Conservation (phyloP, 202 grass and related monocot species). For the Miscanthus sacchariflorus region DNA sequence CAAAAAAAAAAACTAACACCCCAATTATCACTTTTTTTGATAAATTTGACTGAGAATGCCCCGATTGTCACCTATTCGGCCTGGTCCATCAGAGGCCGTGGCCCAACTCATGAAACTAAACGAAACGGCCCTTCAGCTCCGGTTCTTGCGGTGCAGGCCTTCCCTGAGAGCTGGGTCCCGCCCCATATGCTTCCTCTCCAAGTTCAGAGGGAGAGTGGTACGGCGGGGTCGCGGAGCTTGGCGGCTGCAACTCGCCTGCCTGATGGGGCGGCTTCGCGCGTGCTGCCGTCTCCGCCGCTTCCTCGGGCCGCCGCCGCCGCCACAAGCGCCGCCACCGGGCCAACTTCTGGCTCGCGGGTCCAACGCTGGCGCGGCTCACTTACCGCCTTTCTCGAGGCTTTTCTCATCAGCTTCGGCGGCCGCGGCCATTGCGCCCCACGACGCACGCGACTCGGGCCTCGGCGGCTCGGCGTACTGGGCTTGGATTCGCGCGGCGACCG, state of each 20-base stretch:
- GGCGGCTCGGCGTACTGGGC: slow-evolving; percentile 57
- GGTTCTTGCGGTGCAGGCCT: background rate
- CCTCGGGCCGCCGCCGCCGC: slow-evolving; percentile 27
- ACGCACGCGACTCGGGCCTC: slow-evolving; percentile 41
- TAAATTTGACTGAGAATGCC: too few species aligned
- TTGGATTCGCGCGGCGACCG: slow-evolving; percentile 57
- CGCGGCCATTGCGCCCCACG: slow-evolving; percentile 39
- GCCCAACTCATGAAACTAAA: background rate
- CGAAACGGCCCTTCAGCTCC: background rate
- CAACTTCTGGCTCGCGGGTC: background rate
- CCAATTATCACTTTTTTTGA: too few species aligned
- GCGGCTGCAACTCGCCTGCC: slow-evolving; percentile 29
- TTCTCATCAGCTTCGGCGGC: slow-evolving; percentile 49
- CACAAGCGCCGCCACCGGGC: background rate
- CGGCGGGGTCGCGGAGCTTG: background rate
- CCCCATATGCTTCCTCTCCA: slow-evolving; percentile 27
- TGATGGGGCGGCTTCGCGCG: slow-evolving; percentile 60
- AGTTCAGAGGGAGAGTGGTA: slow-evolving; percentile 19
- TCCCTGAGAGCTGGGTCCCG: background rate
- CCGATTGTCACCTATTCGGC: background rate
- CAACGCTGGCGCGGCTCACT: background rate
- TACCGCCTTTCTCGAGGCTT: slow-evolving; percentile 7
- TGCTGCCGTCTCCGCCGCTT: slow-evolving; percentile 57
- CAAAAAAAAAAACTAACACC: too few species aligned
- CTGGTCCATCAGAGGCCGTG: background rate